A percentile compares a stretch with the other conserved stretches of the same genome.
Evolutionary conservation across 164 flowering plant species (phyloP).

Genomic region (Liquidambar formosana): DNA sequence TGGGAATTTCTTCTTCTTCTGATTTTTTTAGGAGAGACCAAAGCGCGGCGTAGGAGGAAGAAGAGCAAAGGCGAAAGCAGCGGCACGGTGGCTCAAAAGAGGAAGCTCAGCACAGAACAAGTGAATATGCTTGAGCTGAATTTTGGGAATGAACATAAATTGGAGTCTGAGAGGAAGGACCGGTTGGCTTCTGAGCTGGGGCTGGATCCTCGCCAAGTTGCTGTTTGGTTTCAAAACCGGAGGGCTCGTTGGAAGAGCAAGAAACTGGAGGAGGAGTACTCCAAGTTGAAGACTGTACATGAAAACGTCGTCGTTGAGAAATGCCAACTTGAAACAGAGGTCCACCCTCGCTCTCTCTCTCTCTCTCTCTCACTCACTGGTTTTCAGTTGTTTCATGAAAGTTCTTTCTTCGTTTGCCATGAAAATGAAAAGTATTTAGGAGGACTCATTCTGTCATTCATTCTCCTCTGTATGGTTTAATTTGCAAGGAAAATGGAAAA

Average conservation of each 20-base stretch:
- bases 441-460: too few species aligned
- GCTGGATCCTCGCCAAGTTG: conserved; percentile 70
- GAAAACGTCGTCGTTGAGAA: conserved; percentile 52
- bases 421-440: neutral
- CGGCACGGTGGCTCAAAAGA: conserved; percentile 38
- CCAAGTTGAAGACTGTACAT: conserved; percentile 38
- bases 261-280: conserved; percentile 64
- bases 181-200: conserved; percentile 60
- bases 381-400: neutral
- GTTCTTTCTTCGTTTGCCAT: neutral
- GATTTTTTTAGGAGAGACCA: conserved; percentile 34
- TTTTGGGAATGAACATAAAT: conserved; percentile 60
- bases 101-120: conserved; percentile 62
- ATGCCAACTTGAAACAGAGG: conserved; percentile 70
- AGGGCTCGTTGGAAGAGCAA: conserved; percentile 73
- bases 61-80: conserved; percentile 36
- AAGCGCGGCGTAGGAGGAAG: conserved; percentile 41
- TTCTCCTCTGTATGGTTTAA: too few species aligned
- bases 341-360: conserved; percentile 23
- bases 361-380: neutral
- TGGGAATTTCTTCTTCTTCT: too few species aligned
- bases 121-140: conserved; percentile 44
- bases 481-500: too few species aligned
- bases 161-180: conserved; percentile 69
- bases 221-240: conserved; percentile 83